These are phyloP conservation scores for Strobilomyces dryophilus DNA, from an alignment of 768 basidiomycete species.

Conservation along the genomic window DNA sequence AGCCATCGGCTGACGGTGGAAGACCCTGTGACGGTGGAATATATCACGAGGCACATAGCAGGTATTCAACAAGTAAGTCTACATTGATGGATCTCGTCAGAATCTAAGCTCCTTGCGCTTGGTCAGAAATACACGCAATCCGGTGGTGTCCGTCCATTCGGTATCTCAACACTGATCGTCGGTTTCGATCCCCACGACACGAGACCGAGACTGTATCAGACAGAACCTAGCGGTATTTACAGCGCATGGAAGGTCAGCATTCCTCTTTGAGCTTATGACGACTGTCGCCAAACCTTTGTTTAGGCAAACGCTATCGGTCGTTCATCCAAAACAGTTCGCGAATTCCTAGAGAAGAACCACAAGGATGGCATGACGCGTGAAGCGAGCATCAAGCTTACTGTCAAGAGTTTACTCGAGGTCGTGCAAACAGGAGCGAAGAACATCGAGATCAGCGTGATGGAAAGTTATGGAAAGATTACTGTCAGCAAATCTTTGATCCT, in stretches of 20 bases:
- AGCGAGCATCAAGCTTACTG: slow-evolving; percentile 89
- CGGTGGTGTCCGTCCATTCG: slow-evolving; percentile 96
- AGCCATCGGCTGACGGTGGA: slow-evolving; percentile 96
- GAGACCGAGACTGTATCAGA: slow-evolving; percentile 88
- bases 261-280: not conserved
- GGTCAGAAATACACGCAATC: slow-evolving; percentile 93
- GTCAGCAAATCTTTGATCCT: slow-evolving; percentile 39
- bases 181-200: slow-evolving; percentile 95
- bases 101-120: not conserved
- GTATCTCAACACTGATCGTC: slow-evolving; percentile 93
- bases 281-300: not conserved
- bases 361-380: slow-evolving; percentile 85
- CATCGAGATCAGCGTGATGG: slow-evolving; percentile 98
- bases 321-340: slow-evolving; percentile 96
- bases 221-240: slow-evolving; percentile 97
- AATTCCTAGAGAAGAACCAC: slow-evolving; percentile 98
- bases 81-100: not conserved
- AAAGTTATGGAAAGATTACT: slow-evolving; percentile 88
- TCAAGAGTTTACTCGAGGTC: slow-evolving; percentile 94
- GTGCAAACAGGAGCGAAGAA: slow-evolving; percentile 99
- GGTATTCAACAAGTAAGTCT: slow-evolving; percentile 91
- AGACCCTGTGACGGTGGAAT: slow-evolving; percentile 97
- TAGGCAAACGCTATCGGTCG: slow-evolving; percentile 98
- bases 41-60: slow-evolving; percentile 96
- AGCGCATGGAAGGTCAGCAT: slow-evolving; percentile 90